Percentiles rank a stretch among this genome's conserved stretches.
Evolutionary conservation across 306 rosid genomes (phyloP).

Genomic region (Vigna angularis): DNA sequence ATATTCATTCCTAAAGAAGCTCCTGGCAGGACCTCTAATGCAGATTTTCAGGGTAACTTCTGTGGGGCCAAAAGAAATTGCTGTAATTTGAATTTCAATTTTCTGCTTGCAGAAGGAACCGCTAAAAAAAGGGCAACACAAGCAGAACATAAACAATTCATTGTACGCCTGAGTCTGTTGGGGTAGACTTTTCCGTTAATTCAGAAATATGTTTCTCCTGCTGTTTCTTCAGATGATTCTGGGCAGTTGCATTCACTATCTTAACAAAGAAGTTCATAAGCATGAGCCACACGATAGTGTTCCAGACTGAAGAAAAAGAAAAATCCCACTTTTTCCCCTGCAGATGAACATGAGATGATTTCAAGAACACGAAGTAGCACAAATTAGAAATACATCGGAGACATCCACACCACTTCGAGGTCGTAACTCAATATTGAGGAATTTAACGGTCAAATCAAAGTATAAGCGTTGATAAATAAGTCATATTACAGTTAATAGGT

Average conservation of each 20-base stretch:
- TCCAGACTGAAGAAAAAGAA: constrained; percentile 85
- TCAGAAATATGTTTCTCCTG: constrained; percentile 67
- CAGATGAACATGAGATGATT: constrained; percentile 27
- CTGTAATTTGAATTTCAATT: constrained; percentile 43
- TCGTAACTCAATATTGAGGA: background rate
- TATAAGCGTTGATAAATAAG: constrained; percentile 29
- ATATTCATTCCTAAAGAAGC: constrained; percentile 56
- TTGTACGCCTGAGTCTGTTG: constrained; percentile 39
- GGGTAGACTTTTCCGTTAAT: constrained; percentile 47
- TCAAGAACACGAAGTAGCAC: constrained; percentile 1
- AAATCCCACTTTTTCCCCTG: constrained; percentile 91
- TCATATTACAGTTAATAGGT: constrained; percentile 21
- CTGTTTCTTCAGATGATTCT: constrained; percentile 76
- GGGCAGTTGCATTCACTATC: constrained; percentile 92
- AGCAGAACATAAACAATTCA: constrained; percentile 45
- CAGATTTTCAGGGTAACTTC: constrained; percentile 37
- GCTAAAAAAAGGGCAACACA: constrained; percentile 35
- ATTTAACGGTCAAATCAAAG: constrained; percentile 24
- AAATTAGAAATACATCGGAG: background rate
- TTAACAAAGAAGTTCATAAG: constrained; percentile 86
- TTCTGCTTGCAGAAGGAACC: constrained; percentile 45
- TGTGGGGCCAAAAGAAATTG: constrained; percentile 47
- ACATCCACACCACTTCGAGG: constrained; percentile 12
- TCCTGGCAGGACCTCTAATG: constrained; percentile 47
- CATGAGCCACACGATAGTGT: constrained; percentile 95